Percentiles rank a stretch among this genome's conserved stretches.
Conservation (phyloP, 2,329 filamentous ascomycete genomes). For the Leptographium wingfieldii region DNA sequence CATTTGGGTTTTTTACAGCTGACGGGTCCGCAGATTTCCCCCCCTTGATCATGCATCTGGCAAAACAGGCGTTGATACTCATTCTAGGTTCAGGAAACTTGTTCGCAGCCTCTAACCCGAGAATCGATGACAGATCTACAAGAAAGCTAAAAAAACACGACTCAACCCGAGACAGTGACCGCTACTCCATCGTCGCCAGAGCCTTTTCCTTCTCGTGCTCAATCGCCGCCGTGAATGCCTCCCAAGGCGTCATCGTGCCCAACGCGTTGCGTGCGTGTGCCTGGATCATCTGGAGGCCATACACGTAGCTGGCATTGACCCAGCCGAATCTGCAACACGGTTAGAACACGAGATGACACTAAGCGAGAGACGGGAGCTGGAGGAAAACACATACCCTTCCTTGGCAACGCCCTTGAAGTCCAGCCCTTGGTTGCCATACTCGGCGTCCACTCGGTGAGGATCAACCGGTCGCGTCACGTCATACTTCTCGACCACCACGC, state of each 20-base stretch:
- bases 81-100: neutral
- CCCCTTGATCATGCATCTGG: neutral
- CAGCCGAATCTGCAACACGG: slow-evolving; percentile 65
- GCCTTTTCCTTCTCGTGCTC: slow-evolving; percentile 41
- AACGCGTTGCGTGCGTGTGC: slow-evolving; percentile 82
- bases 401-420: slow-evolving; percentile 94
- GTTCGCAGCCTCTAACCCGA: neutral
- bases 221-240: slow-evolving; percentile 63
- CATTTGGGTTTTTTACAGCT: neutral
- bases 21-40: neutral
- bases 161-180: neutral
- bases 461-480: slow-evolving; percentile 85
- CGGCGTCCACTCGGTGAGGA: slow-evolving; percentile 86
- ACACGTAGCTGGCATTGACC: slow-evolving; percentile 97
- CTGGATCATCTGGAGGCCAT: slow-evolving; percentile 77
- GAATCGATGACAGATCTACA: neutral
- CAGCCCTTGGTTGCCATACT: slow-evolving; percentile 93
- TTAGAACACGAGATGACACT: slow-evolving; percentile 15
- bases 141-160: neutral
- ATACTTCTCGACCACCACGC: slow-evolving; percentile 97
- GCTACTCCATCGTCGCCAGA: slow-evolving; percentile 28
- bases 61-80: neutral
- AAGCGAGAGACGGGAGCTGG: neutral
- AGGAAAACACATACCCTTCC: slow-evolving; percentile 62
- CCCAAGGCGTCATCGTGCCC: slow-evolving; percentile 76